Evolutionary conservation across 176 grass and related monocot genomes (phyloP).

Genomic region (Hyparrhenia diplandra): DNA sequence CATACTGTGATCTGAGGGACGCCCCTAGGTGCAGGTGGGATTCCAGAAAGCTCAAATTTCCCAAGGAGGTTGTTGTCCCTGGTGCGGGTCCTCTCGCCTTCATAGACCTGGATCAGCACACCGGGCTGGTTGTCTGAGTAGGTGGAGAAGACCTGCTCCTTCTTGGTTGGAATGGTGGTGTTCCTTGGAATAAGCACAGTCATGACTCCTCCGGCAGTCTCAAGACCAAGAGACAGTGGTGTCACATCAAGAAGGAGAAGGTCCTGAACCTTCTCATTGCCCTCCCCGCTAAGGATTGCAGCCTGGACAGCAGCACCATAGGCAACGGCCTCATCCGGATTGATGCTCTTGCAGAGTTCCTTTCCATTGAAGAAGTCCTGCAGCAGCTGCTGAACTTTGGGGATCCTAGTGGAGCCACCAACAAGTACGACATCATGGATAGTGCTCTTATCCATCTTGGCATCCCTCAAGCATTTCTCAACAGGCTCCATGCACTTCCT

Average conservation of each 20-base stretch:
- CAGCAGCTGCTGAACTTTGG: constrained; percentile 39
- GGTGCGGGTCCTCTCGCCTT: constrained; percentile 49
- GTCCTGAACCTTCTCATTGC: constrained; percentile 58
- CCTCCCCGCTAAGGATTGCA: constrained; percentile 51
- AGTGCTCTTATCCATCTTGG: constrained; percentile 93
- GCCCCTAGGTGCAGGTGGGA: constrained; percentile 50
- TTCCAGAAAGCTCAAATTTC: constrained; percentile 56
- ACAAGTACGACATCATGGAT: no score
- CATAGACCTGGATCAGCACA: constrained; percentile 59
- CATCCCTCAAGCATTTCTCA: constrained; percentile 83
- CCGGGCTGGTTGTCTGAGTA: constrained; percentile 58
- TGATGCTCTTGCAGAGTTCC: constrained; percentile 65
- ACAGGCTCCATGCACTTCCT: constrained; percentile 95
- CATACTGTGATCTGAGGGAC: constrained; percentile 56
- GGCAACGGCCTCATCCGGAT: constrained; percentile 55
- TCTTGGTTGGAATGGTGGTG: constrained; percentile 56
- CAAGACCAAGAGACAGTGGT: constrained; percentile 56
- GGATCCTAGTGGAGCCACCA: constrained; percentile 11
- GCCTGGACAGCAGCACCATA: constrained; percentile 56
- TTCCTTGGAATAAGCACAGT: constrained; percentile 53
- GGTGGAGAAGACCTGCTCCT: constrained; percentile 63
- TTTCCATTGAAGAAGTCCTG: constrained; percentile 58
- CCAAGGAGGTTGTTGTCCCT: constrained; percentile 61
- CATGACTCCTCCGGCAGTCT: constrained; percentile 57
- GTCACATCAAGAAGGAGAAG: constrained; percentile 53